Base-by-base conservation (phyloP, 257 asterid species). In the Striga asiatica region DNA sequence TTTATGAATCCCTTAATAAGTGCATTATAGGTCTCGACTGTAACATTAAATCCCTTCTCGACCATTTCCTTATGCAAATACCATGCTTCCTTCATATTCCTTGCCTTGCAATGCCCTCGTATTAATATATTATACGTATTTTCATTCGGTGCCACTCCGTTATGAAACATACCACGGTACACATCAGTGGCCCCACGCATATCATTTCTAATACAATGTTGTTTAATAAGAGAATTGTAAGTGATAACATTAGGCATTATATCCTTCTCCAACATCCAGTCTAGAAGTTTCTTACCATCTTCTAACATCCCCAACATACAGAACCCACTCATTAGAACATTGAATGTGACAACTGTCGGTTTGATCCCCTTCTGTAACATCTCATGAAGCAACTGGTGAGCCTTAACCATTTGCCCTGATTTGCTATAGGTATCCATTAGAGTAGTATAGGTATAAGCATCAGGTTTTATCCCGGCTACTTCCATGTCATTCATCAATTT, bases 31-130 rank as follows among this genome's bases (percentile, higher is more conserved):
- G 87, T 72, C 74, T 80, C 85, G 50, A 58, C 73, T 4, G 88
- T 69, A 35, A 70, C 71, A 52, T 62, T 27, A 74, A 21, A 69
- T 46, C 95, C 97, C 76, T 76, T 88, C 69, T 69, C 80, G 47
- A 71, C 74, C 84, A 82, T 73, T 60, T 84, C 94, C 75, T 70
- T 74, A 42, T 54, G 81, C 75, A 91, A 68, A 77, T 71, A 91
- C 93, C 93, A 88, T 4, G 94, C 91, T 76, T 92, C 97, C 82
- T 88, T 92, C 97, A 92, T 92, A 69, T 92, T 92, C 75, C 98
- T 84, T 43, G 86, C 93, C 66, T 80, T 92, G 70, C 94, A 82
- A 69, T 91, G 98, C 61, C 97, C 98, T 71, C 82, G 78, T 69
- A 88, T 69, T 64, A 91, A 41, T 70, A 88, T 82, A 66, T 78